Base-by-base conservation (phyloP, 2,329 filamentous ascomycete genomes). In the Sarocladium brachiariae region DNA sequence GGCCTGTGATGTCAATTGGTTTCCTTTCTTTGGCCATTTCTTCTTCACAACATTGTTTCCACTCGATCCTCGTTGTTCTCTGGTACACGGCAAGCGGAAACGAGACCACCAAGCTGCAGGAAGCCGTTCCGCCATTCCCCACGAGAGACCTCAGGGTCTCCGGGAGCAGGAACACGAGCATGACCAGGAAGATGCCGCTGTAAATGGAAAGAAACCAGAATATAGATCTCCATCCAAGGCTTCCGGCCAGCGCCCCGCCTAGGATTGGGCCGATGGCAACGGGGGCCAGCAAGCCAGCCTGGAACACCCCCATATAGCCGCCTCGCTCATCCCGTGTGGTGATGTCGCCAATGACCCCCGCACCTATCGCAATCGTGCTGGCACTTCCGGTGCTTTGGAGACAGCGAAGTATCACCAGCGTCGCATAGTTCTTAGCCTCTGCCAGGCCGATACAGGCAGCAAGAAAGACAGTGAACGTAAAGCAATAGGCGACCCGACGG, bases 161-260 rank as follows among this genome's bases (percentile, higher is more conserved):
- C 27, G 63, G 60, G 3, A 62, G 53, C 39, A 62, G 54, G 3
- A 61, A 2, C 14, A 61, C 9, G 8, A 61, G 53, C 14, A 74
- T 52, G 3, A 70, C 33, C 2, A 75, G 58, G 1, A 73, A 65
- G 1, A 68, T 64, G 1, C 59, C 62, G 2, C 56, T 59, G 1
- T 55, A 55, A 34, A 80, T 77, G 5, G 70, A 63, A n/a, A 82
- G 59, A 41, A 79, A 78, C 75, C 76, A 81, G 57, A 81, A 81
- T 11, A 74, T 73, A 23, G 69, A 70, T 48, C 71, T 64, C 78
- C 78, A 82, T 2, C 75, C 75, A 0, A 76, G 62, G 50, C 68
- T 76, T 51, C 77, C 67, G 8, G 68, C 68, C 21, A 83, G 59
- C 1, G 78, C 56, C 2, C 78, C 79, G 4, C 78, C 77, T 6